A percentile compares a stretch with the other conserved stretches of the same genome.
Conservation (phyloP, 2,329 filamentous ascomycete species). For the Alternaria consortialis region DNA sequence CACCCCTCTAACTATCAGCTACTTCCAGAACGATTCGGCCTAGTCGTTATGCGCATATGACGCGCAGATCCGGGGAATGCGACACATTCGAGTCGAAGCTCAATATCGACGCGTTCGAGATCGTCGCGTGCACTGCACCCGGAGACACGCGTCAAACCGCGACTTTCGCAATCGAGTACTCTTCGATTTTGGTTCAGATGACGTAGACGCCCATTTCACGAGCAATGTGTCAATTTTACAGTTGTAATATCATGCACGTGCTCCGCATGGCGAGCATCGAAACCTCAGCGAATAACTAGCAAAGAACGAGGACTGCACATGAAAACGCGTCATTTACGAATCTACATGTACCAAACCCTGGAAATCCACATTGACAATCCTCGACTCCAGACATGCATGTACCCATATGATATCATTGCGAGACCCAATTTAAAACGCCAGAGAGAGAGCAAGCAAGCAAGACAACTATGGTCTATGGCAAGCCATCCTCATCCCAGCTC, state of each 20-base stretch:
- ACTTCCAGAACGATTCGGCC: too few species aligned
- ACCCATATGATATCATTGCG: slow-evolving; percentile 9
- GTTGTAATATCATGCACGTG: not conserved
- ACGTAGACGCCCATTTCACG: not conserved
- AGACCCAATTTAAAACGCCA: slow-evolving; percentile 7
- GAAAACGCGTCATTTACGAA: slow-evolving; percentile 14
- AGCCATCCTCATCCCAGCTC: slow-evolving; percentile 71
- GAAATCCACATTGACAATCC: not conserved
- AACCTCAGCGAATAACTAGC: not conserved
- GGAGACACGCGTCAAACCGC: not conserved
- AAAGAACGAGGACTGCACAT: slow-evolving; percentile 5
- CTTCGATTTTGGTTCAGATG: not conserved
- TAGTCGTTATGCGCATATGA: not conserved
- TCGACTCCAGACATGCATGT: slow-evolving; percentile 16
- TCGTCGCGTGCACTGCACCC: not conserved
- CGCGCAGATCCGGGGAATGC: not conserved
- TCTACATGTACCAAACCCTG: slow-evolving; percentile 23
- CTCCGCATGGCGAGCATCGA: not conserved
- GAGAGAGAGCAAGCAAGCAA: not conserved
- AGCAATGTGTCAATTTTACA: not conserved
- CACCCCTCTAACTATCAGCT: not conserved
- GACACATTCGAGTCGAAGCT: not conserved
- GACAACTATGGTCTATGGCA: slow-evolving; percentile 16
- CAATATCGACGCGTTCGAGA: not conserved
- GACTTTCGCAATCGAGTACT: not conserved